A percentile compares a stretch with the other conserved stretches of the same genome.
phyloP scores from a whole-genome alignment of 2,329 filamentous ascomycete genomes.

The Cladosporium sphaerospermum region DNA sequence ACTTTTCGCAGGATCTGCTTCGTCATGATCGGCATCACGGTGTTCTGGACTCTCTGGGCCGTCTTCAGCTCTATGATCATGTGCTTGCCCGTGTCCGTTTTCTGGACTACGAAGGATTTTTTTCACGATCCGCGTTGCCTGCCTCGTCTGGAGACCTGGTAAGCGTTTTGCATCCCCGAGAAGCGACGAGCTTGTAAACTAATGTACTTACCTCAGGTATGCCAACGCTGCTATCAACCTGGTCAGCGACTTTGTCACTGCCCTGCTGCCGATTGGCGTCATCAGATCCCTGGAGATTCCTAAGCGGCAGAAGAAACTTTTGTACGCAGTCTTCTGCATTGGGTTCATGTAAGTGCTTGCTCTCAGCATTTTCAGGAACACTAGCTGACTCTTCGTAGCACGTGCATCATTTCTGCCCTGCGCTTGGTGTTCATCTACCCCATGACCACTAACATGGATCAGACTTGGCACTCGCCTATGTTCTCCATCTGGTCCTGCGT shows the following conservation, averaged over 20 bases:
- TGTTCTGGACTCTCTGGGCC: slow-evolving; percentile 11
- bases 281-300: slow-evolving; percentile 30
- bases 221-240: slow-evolving; percentile 11
- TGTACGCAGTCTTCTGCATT: slow-evolving; percentile 31
- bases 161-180: neutral
- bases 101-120: slow-evolving; percentile 10
- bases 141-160: slow-evolving; percentile 10
- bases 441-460: slow-evolving; percentile 2
- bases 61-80: slow-evolving; percentile 12
- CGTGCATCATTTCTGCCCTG: slow-evolving; percentile 28
- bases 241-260: slow-evolving; percentile 8
- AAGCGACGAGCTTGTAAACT: neutral
- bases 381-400: slow-evolving; percentile 13
- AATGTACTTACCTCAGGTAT: neutral
- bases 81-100: slow-evolving; percentile 8
- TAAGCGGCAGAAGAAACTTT: slow-evolving; percentile 26
- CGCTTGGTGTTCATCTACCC: slow-evolving; percentile 25
- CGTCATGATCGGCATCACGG: slow-evolving; percentile 6
- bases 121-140: slow-evolving; percentile 10
- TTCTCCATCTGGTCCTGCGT: slow-evolving; percentile 10
- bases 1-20: slow-evolving; percentile 26
- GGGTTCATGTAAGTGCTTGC: slow-evolving; percentile 20
- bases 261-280: slow-evolving; percentile 28
- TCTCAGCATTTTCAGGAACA: too few relatives aligned
- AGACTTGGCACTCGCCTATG: slow-evolving; percentile 8